Percentiles rank a stretch among this genome's conserved stretches.
Conservation (phyloP, 768 basidiomycete species). For the Leccinum variicolor region DNA sequence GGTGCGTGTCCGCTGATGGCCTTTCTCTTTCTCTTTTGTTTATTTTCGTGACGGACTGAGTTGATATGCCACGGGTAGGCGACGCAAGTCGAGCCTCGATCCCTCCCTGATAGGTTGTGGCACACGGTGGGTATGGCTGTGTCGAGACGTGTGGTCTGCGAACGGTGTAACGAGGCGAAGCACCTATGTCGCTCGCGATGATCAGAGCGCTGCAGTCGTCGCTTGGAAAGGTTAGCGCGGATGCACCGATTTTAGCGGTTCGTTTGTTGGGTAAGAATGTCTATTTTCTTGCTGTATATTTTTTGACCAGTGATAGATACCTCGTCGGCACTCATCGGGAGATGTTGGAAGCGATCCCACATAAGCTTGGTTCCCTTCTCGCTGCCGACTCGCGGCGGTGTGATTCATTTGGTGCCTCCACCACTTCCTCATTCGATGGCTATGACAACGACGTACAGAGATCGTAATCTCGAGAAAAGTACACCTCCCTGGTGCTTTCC, state of each 20-base stretch:
- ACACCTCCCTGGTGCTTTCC: conserved; percentile 32
- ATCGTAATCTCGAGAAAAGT: conserved; percentile 54
- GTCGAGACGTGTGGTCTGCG: too few species aligned
- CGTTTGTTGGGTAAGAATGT: conserved; percentile 54
- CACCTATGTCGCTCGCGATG: conserved; percentile 64
- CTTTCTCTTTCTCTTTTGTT: too few species aligned
- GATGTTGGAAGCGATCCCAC: conserved; percentile 74
- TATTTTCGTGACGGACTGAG: too few species aligned
- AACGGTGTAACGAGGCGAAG: too few species aligned
- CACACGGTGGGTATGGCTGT: too few species aligned
- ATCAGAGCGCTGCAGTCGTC: conserved; percentile 78
- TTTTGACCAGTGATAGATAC: conserved; percentile 47
- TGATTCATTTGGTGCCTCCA: conserved; percentile 16
- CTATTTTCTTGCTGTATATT: background rate
- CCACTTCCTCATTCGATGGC: conserved; percentile 20
- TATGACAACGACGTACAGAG: conserved; percentile 39
- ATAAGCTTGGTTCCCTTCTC: conserved; percentile 59
- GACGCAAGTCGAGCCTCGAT: too few species aligned
- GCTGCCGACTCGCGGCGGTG: conserved; percentile 17
- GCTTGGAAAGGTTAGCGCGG: conserved; percentile 56
- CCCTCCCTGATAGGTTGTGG: too few species aligned
- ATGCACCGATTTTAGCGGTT: conserved; percentile 54
- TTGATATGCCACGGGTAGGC: too few species aligned
- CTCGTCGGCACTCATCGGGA: conserved; percentile 76
- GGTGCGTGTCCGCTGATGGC: too few species aligned